Evolutionary conservation across 352 stramenopile species (phyloP), one percentile per base, ranked within the genome.

Genomic region (Globisporangium radiosum): DNA sequence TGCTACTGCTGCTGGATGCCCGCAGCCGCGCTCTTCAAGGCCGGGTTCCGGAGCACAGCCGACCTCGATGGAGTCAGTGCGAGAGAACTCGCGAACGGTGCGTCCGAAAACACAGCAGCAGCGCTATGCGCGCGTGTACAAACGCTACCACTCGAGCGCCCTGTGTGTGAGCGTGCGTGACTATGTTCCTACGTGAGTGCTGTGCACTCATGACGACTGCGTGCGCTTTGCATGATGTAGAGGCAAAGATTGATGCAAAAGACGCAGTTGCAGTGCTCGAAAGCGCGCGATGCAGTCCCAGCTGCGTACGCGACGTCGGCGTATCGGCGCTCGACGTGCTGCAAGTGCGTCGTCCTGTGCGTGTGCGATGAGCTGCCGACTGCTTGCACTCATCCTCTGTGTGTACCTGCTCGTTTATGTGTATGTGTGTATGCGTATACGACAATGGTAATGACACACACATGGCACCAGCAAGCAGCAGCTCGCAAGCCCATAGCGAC

Each of bases 41-140:
- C 77, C 5, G 81, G 81, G 3, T 87, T 92, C 45, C 74, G 80
- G 15, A 84, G 82, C 56, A 70, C 71, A 52, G 63, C 67, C 9
- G 81, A 92, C 43, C 47, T 92, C 0, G n/a, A 56, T 2, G 72
- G 71, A 6, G 38, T 89, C 14, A 77, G 72, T 7, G 72, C 74
- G 7, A 64, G 81, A n/a, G 73, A 87, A 58, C 67, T 92, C 38
- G 69, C 76, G 2, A 82, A 73, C 25, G 81, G 81, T 88, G 17
- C 17, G 17, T 19, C 17, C 17, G 17, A 19, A 19, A 19, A 52
- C 15, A 47, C 17, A 13, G n/a, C 15, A 7, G 7, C 43, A 15
- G 17, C 38, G n/a, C 9, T 47, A 1, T 33, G 13, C 37, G 37
- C 19, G 14, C 4, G 5, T 9, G 17, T 19, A 19, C 17, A 19